Conservation (phyloP, 208 protist species). For the Wallacemonas sp. region DNA sequence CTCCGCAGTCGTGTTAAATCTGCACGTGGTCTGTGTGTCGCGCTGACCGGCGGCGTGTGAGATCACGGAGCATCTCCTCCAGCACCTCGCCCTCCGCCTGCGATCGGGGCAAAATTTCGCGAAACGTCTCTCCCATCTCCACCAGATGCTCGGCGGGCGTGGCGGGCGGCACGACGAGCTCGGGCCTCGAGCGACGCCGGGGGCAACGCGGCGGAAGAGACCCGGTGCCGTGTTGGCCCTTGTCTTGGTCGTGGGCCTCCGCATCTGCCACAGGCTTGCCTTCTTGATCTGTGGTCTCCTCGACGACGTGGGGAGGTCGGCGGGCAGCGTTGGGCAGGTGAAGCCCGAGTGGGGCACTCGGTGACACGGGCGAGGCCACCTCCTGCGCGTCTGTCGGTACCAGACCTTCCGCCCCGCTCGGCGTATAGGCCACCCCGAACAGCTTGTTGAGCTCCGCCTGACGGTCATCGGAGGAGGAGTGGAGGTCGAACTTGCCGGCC, state of each 20-base stretch:
- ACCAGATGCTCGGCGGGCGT: slow-evolving; percentile 24
- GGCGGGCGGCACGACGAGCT: background rate
- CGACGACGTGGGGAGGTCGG: no score
- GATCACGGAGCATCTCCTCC: slow-evolving; percentile 33
- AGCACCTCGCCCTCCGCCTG: slow-evolving; percentile 34
- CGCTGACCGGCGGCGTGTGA: slow-evolving; percentile 12
- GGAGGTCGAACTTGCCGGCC: slow-evolving; percentile 45
- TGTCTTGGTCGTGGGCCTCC: background rate
- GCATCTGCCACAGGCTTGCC: no score
- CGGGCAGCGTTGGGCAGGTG: background rate
- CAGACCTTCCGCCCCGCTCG: no score
- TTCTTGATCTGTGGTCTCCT: no score
- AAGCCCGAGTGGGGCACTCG: slow-evolving; percentile 6
- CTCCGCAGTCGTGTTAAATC: no score
- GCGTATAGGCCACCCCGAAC: slow-evolving; percentile 18
- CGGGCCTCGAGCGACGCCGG: background rate
- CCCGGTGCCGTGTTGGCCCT: background rate
- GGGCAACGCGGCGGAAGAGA: background rate
- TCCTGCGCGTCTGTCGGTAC: background rate
- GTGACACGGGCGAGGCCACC: background rate
- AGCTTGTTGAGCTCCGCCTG: slow-evolving; percentile 41
- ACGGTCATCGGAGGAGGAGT: slow-evolving; percentile 41
- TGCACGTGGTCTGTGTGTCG: background rate
- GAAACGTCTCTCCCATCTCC: slow-evolving; percentile 27
- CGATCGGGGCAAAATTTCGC: slow-evolving; percentile 34